phyloP scores from a whole-genome alignment of 2,329 filamentous ascomycete genomes.

The Xylariaceae sp. region DNA sequence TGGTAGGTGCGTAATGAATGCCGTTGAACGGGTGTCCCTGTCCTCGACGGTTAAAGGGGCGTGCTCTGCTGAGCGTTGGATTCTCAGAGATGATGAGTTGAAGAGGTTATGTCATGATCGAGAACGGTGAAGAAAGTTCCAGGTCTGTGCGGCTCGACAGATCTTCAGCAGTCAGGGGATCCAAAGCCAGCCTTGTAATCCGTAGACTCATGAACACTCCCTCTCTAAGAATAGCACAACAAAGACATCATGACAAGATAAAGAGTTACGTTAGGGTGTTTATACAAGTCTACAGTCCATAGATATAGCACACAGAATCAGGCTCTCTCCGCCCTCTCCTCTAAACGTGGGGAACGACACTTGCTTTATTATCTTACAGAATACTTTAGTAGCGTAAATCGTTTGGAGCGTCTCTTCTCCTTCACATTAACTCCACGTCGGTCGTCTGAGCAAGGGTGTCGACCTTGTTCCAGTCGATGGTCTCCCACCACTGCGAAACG shows the following conservation, averaged over 20 bases:
- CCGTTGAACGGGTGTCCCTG: no score
- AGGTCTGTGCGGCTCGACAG: neutral
- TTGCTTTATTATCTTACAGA: slow-evolving; percentile 15
- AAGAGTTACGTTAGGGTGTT: neutral
- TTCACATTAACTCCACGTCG: neutral
- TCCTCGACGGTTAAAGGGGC: no score
- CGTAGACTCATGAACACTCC: neutral
- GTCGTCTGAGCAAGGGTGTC: slow-evolving; percentile 35
- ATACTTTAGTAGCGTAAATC: neutral
- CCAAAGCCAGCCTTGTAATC: no score
- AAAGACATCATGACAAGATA: neutral
- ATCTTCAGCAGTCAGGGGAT: neutral
- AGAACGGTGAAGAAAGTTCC: no score
- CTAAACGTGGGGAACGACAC: neutral
- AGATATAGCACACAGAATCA: slow-evolving; percentile 10
- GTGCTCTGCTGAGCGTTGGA: no score
- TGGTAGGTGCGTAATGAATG: no score
- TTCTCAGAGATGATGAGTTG: no score
- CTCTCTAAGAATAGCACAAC: neutral
- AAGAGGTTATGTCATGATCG: no score
- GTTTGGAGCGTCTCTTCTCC: neutral
- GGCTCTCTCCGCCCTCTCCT: neutral
- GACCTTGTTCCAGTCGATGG: slow-evolving; percentile 79
- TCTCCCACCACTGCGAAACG: slow-evolving; percentile 79
- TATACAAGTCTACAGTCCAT: slow-evolving; percentile 13